phyloP scores from a whole-genome alignment of 768 basidiomycete species.

The Panaeolus cyanescens region DNA sequence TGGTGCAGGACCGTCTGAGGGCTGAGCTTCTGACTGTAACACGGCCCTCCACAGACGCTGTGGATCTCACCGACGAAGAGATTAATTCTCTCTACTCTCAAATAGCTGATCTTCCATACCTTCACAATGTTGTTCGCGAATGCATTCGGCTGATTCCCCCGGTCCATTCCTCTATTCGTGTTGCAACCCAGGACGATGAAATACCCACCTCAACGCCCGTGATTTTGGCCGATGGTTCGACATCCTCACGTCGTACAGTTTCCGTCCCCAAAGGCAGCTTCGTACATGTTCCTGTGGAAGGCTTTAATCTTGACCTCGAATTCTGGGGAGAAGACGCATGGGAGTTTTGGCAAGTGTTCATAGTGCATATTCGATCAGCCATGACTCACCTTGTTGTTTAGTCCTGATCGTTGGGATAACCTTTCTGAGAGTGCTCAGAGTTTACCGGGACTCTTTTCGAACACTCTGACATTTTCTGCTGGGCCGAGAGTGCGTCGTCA shows the following conservation, averaged over 20 bases:
- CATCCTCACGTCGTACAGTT: constrained; percentile 43
- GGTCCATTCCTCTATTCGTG: constrained; percentile 78
- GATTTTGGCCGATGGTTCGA: constrained; percentile 47
- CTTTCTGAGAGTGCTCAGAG: constrained; percentile 68
- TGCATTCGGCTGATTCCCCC: constrained; percentile 79
- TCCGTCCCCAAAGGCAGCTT: constrained; percentile 67
- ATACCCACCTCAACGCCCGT: constrained; percentile 72
- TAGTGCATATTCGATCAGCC: neutral
- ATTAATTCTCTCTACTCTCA: constrained; percentile 57
- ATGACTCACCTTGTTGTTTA: constrained; percentile 23
- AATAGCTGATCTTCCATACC: constrained; percentile 63
- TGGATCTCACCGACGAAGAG: constrained; percentile 61
- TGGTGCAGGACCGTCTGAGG: constrained; percentile 70
- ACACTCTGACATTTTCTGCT: constrained; percentile 75
- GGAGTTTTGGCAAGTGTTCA: constrained; percentile 67
- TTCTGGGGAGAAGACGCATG: constrained; percentile 84
- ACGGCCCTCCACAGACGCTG: constrained; percentile 36
- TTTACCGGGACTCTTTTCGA: constrained; percentile 73
- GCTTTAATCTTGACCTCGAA: constrained; percentile 73
- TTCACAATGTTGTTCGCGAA: constrained; percentile 79
- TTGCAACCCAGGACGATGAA: constrained; percentile 76
- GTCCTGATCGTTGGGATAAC: constrained; percentile 82
- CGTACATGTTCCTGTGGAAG: constrained; percentile 79
- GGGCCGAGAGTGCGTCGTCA: constrained; percentile 69
- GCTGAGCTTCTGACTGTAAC: constrained; percentile 59